Percentiles rank a stretch among this genome's conserved stretches.
Conservation (phyloP, 257 asterid genomes). For the Catharanthus roseus region DNA sequence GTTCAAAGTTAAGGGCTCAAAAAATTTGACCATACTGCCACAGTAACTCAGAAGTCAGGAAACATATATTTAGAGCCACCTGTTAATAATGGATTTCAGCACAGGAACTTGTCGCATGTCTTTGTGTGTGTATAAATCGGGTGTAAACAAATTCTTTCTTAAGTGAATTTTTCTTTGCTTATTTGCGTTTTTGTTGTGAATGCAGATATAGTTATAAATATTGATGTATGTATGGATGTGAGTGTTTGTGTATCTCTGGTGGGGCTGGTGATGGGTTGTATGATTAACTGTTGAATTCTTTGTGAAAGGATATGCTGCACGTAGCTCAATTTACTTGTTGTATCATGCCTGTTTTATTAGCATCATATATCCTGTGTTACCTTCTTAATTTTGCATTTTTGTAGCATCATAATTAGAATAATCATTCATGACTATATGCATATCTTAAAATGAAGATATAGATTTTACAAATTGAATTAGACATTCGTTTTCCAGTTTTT, state of each 20-base stretch:
- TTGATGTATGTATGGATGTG: background rate
- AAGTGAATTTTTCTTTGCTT: background rate
- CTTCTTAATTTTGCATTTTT: background rate
- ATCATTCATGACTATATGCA: background rate
- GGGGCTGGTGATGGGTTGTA: background rate
- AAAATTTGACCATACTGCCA: background rate
- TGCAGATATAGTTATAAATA: background rate
- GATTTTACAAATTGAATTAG: background rate
- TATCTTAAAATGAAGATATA: background rate
- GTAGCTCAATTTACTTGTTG: background rate
- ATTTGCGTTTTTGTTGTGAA: background rate
- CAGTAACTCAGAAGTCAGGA: background rate
- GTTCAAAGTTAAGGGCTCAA: background rate
- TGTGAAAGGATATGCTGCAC: no score
- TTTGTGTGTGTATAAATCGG: background rate
- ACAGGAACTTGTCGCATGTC: background rate
- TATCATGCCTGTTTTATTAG: background rate
- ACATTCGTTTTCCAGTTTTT: constrained; percentile 9
- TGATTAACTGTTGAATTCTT: background rate
- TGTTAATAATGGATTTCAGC: background rate
- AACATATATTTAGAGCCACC: background rate
- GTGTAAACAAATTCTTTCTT: background rate
- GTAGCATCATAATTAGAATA: background rate
- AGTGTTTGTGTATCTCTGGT: background rate
- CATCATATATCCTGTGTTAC: background rate